Evolutionary conservation across 1,284 basidiomycete genomes (phyloP), one percentile per base, ranked within the genome.

Genomic region (Rhodotorula sp.): DNA sequence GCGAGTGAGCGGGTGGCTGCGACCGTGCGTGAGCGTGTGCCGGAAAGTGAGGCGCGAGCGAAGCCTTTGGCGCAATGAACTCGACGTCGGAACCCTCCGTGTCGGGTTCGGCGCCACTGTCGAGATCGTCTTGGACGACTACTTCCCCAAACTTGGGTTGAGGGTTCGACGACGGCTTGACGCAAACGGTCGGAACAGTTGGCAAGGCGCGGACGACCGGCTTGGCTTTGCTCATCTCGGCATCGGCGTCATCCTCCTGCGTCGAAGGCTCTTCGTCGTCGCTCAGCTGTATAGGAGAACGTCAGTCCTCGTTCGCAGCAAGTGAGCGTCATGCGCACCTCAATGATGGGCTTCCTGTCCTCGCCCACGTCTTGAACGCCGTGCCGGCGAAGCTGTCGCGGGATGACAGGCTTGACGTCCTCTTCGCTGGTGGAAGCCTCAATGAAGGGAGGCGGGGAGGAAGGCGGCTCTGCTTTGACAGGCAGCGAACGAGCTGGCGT

Each of bases 61-160:
- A n/a, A 51, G 62, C 13, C 15, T 47, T 7, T 17, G 57, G 47
- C 19, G 19, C 32, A 48, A 57, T 24, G 29, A 44, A 9, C 22
- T 68, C 65, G 30, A 34, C 24, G 59, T 59, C 62, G 48, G 55
- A 49, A 44, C 61, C 36, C 54, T 71, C 62, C 24, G 69, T 67
- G 30, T 74, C 72, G 8, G 67, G 68, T 30, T 69, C 70, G 24
- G 66, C 59, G 27, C 62, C 64, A 34, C 53, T 59, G 36, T 72
- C 74, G 19, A 51, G 57, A 20, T 65, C 64, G 44, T 46, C 34
- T n/a, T 8, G 36, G 29, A 11, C 20, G 17, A 9, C n/a, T 19
- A 6, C 10, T 11, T 47, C 51, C 27, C 19, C 39, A 15, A 59
- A 32, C 17, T 36, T 29, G 29, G 47, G 48, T 4, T 7, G 22